Evolutionary conservation across 257 asterid genomes (phyloP), one percentile per base, ranked within the genome.

Genomic region (Thymus mandschuricus): DNA sequence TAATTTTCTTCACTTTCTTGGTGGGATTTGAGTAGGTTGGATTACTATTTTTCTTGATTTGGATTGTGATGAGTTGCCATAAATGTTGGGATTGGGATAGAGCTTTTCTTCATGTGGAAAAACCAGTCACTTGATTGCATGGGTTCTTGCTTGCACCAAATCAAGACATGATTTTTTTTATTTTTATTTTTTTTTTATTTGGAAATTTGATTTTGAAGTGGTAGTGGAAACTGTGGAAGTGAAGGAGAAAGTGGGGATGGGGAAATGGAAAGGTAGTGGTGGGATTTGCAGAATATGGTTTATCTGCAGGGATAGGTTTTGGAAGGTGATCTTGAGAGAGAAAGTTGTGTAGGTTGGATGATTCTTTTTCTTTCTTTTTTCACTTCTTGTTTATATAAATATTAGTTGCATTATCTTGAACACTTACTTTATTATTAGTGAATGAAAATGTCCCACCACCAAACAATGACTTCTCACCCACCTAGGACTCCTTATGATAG

Each of bases 391-490:
- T 21, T 21, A 21, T 21, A 21, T 21, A 21, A 21, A 21, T 21
- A 21, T 21, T 5, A 31, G 1, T n/a, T 38, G 29, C 70, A 66
- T 68, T 75, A 80, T 75, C 62, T 72, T 68, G 64, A 48, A 12
- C 11, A 44, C 49, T 44, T 44, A 1, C 44, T 38, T 38, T 38
- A 40, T 70, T 64, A 65, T 29, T 68, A 64, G 68, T 76, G 51
- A 56, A 75, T n/a, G 58, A 68, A 40, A 50, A 68, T 60, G 86
- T 64, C 81, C 86, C 81, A 78, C 86, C 81, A 81, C 83, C 41
- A 72, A 72, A 76, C 11, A 66, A 74, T 45, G 85, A 81, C 78
- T 40, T 67, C 50, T 75, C 78, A 77, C 79, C 77, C 76, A 80
- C 59, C 65, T 78, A 70, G 51, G 78, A 73, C 78, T 41, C 44